Evolutionary conservation across 1,284 basidiomycete genomes (phyloP).

Genomic region (Cystobasidium sp.): DNA sequence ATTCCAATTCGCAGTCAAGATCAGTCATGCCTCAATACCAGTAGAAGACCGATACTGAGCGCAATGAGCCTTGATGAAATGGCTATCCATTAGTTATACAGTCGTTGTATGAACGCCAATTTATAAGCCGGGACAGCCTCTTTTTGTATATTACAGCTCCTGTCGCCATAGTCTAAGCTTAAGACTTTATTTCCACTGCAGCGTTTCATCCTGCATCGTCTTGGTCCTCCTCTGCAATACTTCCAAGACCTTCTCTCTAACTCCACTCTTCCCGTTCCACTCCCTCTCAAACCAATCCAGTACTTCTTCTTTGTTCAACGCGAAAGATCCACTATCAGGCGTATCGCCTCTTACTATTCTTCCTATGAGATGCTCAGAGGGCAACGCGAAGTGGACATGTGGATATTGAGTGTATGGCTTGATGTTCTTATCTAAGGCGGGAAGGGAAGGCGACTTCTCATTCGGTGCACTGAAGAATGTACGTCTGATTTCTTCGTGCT

Average conservation of each 20-base stretch:
- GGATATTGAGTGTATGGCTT: conserved; percentile 57
- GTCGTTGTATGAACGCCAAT: too few species aligned
- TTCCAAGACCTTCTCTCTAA: conserved; percentile 73
- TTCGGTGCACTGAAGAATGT: conserved; percentile 65
- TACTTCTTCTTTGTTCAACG: conserved; percentile 67
- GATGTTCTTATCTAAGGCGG: conserved; percentile 62
- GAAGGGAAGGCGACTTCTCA: background rate
- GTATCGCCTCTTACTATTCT: conserved; percentile 66
- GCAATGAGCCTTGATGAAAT: too few species aligned
- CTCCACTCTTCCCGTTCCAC: conserved; percentile 68
- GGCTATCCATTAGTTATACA: too few species aligned
- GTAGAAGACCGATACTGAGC: too few species aligned
- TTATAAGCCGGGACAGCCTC: too few species aligned
- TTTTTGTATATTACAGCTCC: background rate
- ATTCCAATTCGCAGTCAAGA: background rate
- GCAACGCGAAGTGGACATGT: conserved; percentile 66
- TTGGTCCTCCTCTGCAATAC: conserved; percentile 39
- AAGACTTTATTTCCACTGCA: conserved; percentile 35
- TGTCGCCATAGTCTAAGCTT: background rate
- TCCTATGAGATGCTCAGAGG: conserved; percentile 70
- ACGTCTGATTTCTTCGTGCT: conserved; percentile 62
- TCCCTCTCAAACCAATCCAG: conserved; percentile 63
- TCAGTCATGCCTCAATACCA: too few species aligned
- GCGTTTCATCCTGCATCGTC: conserved; percentile 28
- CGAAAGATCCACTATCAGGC: conserved; percentile 64